Evolutionary conservation across 768 basidiomycete species (phyloP).

Genomic region (Tricholoma matsutake): DNA sequence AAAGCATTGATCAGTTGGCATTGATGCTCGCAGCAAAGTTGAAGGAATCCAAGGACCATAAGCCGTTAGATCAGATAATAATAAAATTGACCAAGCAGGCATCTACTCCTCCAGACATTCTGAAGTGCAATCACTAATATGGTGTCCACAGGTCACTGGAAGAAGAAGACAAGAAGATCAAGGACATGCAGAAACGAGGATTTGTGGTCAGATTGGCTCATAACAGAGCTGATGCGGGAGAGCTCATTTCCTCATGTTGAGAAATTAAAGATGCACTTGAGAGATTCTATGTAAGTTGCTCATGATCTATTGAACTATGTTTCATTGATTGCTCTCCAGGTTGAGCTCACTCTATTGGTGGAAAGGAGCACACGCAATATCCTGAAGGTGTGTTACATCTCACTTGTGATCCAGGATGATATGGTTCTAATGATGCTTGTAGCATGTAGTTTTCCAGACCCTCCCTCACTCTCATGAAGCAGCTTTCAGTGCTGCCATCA

Average conservation of each 20-base stretch:
- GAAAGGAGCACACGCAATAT: not conserved
- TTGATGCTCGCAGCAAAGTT: not conserved
- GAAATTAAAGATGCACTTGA: not conserved
- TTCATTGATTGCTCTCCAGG: not conserved
- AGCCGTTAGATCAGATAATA: no score
- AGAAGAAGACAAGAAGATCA: not conserved
- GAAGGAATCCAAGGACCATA: not conserved
- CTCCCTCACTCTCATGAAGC: not conserved
- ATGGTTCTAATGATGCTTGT: not conserved
- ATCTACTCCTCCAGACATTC: no score
- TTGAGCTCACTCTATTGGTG: not conserved
- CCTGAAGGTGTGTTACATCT: not conserved
- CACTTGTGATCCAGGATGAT: not conserved
- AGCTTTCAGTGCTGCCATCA: not conserved
- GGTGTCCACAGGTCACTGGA: not conserved
- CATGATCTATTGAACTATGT: not conserved
- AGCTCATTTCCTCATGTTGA: not conserved
- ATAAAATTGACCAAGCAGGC: no score
- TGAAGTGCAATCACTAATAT: not conserved
- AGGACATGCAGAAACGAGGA: not conserved
- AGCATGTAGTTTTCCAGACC: not conserved
- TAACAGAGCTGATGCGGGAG: not conserved
- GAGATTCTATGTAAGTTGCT: not conserved
- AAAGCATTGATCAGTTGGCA: not conserved
- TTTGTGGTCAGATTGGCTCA: not conserved